Evolutionary conservation across 495 filamentous ascomycete species (phyloP).

Genomic region (Talaromyces trachyspermus): DNA sequence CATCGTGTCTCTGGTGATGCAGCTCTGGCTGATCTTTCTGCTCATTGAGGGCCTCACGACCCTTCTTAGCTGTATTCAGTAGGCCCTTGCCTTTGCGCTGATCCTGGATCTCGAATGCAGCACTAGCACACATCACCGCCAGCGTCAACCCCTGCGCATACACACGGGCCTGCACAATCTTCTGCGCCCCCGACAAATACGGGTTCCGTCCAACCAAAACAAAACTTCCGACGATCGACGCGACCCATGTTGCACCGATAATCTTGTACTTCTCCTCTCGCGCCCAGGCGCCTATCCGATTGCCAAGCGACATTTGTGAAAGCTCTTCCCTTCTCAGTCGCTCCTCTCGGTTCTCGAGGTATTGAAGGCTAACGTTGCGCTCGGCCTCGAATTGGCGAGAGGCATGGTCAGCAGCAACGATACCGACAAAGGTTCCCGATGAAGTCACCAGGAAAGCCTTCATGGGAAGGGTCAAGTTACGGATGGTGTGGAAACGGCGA

Average conservation of each 20-base stretch:
- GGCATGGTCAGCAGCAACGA: conserved; percentile 76
- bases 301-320: conserved; percentile 45
- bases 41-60: conserved; percentile 64
- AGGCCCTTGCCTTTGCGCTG: conserved; percentile 62
- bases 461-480: conserved; percentile 77
- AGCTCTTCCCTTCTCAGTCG: conserved; percentile 40
- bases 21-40: conserved; percentile 52
- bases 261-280: conserved; percentile 84
- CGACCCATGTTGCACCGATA: conserved; percentile 76
- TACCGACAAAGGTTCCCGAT: conserved; percentile 71
- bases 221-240: conserved; percentile 70
- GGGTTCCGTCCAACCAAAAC: conserved; percentile 70
- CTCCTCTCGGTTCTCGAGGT: conserved; percentile 58
- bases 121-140: conserved; percentile 77
- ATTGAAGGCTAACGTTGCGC: conserved; percentile 53
- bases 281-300: conserved; percentile 52
- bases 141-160: conserved; percentile 96
- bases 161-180: conserved; percentile 93
- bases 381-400: conserved; percentile 65
- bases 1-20: conserved; percentile 48
- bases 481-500: conserved; percentile 63
- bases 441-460: conserved; percentile 85
- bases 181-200: conserved; percentile 71
- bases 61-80: conserved; percentile 42
- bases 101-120: conserved; percentile 85